These are phyloP conservation scores for Fusarium mangiferae DNA, from an alignment of 2,329 filamentous ascomycete species.

Conservation along the genomic window DNA sequence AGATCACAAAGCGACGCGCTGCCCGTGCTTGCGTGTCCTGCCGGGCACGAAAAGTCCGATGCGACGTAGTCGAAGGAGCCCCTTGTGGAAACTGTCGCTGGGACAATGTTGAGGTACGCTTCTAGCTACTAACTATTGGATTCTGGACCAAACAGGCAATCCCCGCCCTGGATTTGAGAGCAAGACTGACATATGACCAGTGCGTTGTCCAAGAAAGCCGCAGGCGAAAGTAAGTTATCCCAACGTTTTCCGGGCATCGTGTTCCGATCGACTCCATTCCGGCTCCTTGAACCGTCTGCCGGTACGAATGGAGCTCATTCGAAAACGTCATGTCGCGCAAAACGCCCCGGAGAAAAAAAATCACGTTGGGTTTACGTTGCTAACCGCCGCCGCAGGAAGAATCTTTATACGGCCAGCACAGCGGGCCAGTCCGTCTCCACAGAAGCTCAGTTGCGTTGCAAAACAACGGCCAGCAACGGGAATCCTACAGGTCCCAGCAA, in stretches of 20 bases:
- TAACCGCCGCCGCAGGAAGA: conserved; percentile 54
- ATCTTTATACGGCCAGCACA: conserved; percentile 53
- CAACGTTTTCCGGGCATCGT: conserved; percentile 11
- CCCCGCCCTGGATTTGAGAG: conserved; percentile 10
- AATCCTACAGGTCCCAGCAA: conserved; percentile 33
- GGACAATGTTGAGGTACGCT: conserved; percentile 73
- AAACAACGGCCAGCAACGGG: conserved; percentile 47
- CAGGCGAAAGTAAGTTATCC: conserved; percentile 78
- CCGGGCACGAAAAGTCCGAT: conserved; percentile 88
- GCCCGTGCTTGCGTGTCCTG: conserved; percentile 92
- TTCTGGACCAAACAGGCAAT: conserved; percentile 10
- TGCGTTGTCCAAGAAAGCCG: conserved; percentile 84
- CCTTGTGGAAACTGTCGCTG: conserved; percentile 89
- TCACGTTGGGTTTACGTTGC: conserved; percentile 24
- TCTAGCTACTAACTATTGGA: background rate
- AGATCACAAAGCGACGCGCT: conserved; percentile 80
- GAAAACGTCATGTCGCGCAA: conserved; percentile 33
- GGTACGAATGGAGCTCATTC: conserved; percentile 17
- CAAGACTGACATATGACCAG: conserved; percentile 41
- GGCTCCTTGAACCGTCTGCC: conserved; percentile 4
- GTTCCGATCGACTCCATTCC: conserved; percentile 10
- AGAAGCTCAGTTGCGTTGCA: conserved; percentile 59
- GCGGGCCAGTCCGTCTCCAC: conserved; percentile 50
- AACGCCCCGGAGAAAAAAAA: background rate
- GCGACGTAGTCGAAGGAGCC: conserved; percentile 89